Evolutionary conservation across 192 early-diverging fungal genomes (phyloP).

Genomic region (Coemansia sp.): DNA sequence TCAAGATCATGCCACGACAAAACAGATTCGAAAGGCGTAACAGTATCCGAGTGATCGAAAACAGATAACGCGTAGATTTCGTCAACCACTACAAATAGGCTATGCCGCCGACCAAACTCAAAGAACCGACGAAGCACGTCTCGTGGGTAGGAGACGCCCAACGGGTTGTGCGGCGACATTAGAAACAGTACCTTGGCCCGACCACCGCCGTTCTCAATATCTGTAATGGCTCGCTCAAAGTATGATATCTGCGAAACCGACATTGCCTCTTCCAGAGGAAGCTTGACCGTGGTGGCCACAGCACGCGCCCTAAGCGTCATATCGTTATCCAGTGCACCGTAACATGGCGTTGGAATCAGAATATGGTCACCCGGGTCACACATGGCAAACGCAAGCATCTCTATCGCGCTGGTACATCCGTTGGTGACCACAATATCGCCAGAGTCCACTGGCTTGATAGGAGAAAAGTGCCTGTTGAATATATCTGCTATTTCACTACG

Average conservation of each 20-base stretch:
- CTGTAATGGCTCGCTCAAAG: conserved; percentile 42
- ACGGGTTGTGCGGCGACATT: conserved; percentile 74
- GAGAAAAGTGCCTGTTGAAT: conserved; percentile 67
- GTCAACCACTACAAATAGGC: conserved; percentile 71
- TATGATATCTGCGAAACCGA: conserved; percentile 55
- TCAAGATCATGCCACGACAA: conserved; percentile 60
- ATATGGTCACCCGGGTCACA: conserved; percentile 73
- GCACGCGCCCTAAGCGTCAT: conserved; percentile 56
- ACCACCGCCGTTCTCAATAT: conserved; percentile 52
- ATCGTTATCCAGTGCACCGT: conserved; percentile 73
- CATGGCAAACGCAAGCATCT: conserved; percentile 63
- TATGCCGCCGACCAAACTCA: conserved; percentile 61
- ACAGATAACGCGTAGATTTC: conserved; percentile 79
- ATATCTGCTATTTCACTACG: conserved; percentile 62
- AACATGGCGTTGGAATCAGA: conserved; percentile 73
- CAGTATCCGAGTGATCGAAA: conserved; percentile 48
- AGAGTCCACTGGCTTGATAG: conserved; percentile 35
- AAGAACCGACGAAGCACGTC: conserved; percentile 59
- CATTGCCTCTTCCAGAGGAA: conserved; percentile 46
- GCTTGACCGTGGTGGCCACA: conserved; percentile 55
- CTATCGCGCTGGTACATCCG: conserved; percentile 68
- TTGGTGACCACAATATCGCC: conserved; percentile 64
- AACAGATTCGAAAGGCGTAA: conserved; percentile 64
- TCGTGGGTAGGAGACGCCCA: conserved; percentile 59
- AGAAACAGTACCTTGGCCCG: conserved; percentile 59